Percentiles rank a stretch among this genome's conserved stretches.
These are phyloP conservation scores for Trichophyton benhamiae DNA, from an alignment of 2,329 filamentous ascomycete species.

Conservation along the genomic window DNA sequence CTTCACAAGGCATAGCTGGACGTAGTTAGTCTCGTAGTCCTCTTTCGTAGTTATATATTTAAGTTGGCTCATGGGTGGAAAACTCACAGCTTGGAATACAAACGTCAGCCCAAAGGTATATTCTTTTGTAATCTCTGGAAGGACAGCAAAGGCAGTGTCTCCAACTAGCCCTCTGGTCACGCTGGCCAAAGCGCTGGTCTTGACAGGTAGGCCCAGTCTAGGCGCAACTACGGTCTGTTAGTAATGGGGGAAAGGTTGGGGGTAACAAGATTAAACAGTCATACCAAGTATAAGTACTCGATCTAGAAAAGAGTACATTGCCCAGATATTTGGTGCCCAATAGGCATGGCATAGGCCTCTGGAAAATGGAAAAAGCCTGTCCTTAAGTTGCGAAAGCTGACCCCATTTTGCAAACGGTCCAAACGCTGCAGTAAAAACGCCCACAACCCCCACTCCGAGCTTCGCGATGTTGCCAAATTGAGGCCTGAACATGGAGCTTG, in stretches of 20 bases:
- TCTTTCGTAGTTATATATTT: neutral
- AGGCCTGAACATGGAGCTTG: slow-evolving; percentile 62
- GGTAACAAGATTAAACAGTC: slow-evolving; percentile 21
- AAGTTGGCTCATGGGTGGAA: neutral
- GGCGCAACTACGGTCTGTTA: slow-evolving; percentile 54
- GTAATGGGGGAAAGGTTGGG: neutral
- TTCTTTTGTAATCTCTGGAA: slow-evolving; percentile 72
- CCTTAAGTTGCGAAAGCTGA: slow-evolving; percentile 73
- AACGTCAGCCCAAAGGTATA: slow-evolving; percentile 74
- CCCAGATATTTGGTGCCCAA: slow-evolving; percentile 97
- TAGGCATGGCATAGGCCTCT: slow-evolving; percentile 92
- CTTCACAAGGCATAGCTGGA: slow-evolving; percentile 60
- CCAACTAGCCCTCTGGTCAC: slow-evolving; percentile 88
- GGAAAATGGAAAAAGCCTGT: slow-evolving; percentile 83
- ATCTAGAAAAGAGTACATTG: slow-evolving; percentile 86
- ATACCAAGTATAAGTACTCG: slow-evolving; percentile 67
- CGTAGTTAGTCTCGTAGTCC: slow-evolving; percentile 13
- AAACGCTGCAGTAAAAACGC: slow-evolving; percentile 68
- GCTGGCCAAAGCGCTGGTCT: slow-evolving; percentile 64
- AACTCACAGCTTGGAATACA: slow-evolving; percentile 57
- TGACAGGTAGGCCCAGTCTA: slow-evolving; percentile 60
- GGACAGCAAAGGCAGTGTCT: slow-evolving; percentile 83
- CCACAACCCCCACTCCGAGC: slow-evolving; percentile 59
- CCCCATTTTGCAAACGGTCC: slow-evolving; percentile 73
- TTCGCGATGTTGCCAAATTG: slow-evolving; percentile 70